A percentile compares a stretch with the other conserved stretches of the same genome.
Evolutionary conservation across 202 grass and related monocot genomes (phyloP).

Genomic region (Musa balbisiana): DNA sequence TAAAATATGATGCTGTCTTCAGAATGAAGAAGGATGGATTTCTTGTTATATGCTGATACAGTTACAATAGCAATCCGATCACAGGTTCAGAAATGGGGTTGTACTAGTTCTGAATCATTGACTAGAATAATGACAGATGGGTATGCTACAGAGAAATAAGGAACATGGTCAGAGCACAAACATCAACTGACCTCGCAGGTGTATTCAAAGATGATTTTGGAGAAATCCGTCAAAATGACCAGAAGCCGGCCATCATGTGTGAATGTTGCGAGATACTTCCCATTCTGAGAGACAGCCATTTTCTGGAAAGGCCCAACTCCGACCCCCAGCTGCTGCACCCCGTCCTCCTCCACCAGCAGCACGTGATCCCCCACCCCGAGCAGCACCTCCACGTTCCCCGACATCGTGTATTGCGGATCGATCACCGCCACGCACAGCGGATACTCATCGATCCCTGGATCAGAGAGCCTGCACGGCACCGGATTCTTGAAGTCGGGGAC

Average conservation of each 20-base stretch:
- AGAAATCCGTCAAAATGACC: conserved; percentile 86
- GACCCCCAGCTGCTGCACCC: conserved; percentile 64
- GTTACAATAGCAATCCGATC: not conserved
- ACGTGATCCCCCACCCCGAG: conserved; percentile 83
- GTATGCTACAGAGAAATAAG: not conserved
- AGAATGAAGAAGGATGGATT: not conserved
- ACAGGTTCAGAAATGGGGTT: not conserved
- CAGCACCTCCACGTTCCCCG: conserved; percentile 78
- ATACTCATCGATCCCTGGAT: conserved; percentile 57
- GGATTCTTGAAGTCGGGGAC: conserved; percentile 52
- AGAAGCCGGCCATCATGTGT: conserved; percentile 73
- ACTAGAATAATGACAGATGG: not conserved
- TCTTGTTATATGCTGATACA: not conserved
- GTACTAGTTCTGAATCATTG: not conserved
- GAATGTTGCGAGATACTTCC: conserved; percentile 80
- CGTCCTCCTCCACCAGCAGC: conserved; percentile 61
- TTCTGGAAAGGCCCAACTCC: conserved; percentile 89
- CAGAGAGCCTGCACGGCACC: conserved; percentile 49
- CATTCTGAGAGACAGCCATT: conserved; percentile 86
- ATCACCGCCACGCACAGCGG: conserved; percentile 79
- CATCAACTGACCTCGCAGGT: conserved; percentile 74
- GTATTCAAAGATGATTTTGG: conserved; percentile 80
- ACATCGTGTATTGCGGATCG: conserved; percentile 84
- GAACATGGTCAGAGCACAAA: not conserved
- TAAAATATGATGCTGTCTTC: not conserved